Conservation (phyloP, 2,329 filamentous ascomycete genomes). For the Thermothelomyces thermophilus region DNA sequence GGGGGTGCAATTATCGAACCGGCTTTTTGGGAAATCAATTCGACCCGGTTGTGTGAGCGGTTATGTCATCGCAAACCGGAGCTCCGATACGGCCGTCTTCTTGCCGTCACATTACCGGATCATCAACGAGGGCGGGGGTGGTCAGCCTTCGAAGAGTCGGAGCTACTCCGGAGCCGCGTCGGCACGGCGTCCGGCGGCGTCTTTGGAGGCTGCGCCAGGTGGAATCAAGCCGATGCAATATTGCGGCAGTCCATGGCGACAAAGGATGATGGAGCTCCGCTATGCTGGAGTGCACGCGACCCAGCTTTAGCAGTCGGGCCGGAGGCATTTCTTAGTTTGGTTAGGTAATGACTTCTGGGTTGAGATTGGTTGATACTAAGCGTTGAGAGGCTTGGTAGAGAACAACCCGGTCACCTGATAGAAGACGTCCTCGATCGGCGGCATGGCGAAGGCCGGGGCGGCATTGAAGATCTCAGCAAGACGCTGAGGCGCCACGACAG, state of each 20-base stretch:
- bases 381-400: slow-evolving; percentile 44
- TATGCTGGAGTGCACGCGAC: background rate
- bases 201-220: too few relatives aligned
- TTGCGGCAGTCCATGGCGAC: too few relatives aligned
- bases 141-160: background rate
- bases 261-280: too few relatives aligned
- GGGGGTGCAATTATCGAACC: slow-evolving; percentile 10
- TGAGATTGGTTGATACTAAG: slow-evolving; percentile 4
- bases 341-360: background rate
- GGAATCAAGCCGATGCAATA: too few relatives aligned
- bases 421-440: slow-evolving; percentile 69
- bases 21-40: slow-evolving; percentile 5
- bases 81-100: background rate
- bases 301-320: background rate
- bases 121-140: too few relatives aligned
- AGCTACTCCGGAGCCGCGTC: background rate
- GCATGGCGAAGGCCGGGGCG: slow-evolving; percentile 61
- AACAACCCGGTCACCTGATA: slow-evolving; percentile 63
- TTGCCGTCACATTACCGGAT: background rate
- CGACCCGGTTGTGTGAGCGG: background rate
- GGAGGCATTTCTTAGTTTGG: background rate
- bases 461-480: slow-evolving; percentile 65
- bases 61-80: background rate
- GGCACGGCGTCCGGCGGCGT: background rate
- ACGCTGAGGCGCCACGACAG: slow-evolving; percentile 61